These are phyloP conservation scores for Chaetomium olivaceum DNA, from an alignment of 2,329 filamentous ascomycete species.

Conservation along the genomic window DNA sequence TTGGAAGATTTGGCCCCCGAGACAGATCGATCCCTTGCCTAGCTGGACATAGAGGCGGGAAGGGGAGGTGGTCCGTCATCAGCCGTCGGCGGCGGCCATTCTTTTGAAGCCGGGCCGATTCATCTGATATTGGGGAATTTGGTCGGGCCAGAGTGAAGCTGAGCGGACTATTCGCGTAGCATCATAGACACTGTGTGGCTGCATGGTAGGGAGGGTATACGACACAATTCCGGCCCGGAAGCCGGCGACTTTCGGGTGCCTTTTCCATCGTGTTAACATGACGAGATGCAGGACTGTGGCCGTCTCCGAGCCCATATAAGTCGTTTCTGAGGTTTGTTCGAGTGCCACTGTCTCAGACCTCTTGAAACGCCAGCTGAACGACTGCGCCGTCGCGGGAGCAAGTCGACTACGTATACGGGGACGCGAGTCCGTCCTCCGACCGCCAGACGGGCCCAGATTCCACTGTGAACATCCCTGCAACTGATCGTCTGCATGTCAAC, in stretches of 20 bases:
- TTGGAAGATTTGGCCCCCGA: not conserved
- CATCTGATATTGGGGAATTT: not conserved
- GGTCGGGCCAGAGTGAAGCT: not conserved
- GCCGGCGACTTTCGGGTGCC: not conserved
- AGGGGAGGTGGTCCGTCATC: not conserved
- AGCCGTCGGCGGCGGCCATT: not conserved
- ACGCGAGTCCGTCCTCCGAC: not conserved
- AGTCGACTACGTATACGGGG: not conserved
- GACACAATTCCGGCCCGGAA: not conserved
- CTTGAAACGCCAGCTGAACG: not conserved
- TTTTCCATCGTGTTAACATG: not conserved
- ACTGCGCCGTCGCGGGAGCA: not conserved
- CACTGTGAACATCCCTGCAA: not conserved
- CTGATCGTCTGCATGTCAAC: conserved; percentile 11
- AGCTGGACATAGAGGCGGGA: not conserved
- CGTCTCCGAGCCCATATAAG: not conserved
- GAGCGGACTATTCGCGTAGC: not conserved
- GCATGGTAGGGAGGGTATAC: not conserved
- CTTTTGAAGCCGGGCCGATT: conserved; percentile 8
- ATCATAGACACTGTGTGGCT: not conserved
- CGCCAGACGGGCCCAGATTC: not conserved
- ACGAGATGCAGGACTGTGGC: not conserved
- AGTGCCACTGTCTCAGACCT: conserved; percentile 1
- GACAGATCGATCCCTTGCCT: conserved; percentile 6
- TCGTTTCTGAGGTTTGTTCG: not conserved